Evolutionary conservation across 2,329 filamentous ascomycete genomes (phyloP), one percentile per base, ranked within the genome.

Genomic region (Colletotrichum endophyticum): DNA sequence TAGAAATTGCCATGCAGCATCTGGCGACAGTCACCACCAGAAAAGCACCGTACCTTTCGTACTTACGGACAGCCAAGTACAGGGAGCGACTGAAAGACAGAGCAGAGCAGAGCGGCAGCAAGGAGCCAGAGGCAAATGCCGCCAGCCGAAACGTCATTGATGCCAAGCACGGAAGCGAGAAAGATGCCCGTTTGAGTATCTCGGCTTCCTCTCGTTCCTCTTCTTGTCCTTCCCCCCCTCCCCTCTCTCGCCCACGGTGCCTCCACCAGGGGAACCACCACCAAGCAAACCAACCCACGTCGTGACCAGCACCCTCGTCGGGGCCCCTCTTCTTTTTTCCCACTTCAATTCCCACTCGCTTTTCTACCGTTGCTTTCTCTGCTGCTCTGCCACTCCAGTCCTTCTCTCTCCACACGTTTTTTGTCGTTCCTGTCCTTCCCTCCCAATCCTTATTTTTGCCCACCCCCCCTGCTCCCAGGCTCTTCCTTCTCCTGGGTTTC

Each of bases 91-190:
- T 64, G 61, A 64, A 64, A 27, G 39, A 36, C 56, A 63, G 22
- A 44, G 19, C 39, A 44, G 25, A 59, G 56, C 56, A 27, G 25
- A 59, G 56, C 15, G 30, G 27, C 30, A 63, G 61, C 63, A 67
- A 30, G 64, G 64, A 67, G 64, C 25, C 64, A 67, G 27, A 67
- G 19, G 9, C 36, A 67, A 56, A 75, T 75, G 75, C 75, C 66
- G 66, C 66, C 72, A 71, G 72, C 75, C 75, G 75, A 75, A 77
- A 77, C 72, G 75, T 77, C 75, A 77, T 77, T 56, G 67, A 72
- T 71, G 75, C 72, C 75, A 77, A 77, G 75, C 30, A 56, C 66
- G 75, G 66, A 77, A 77, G 72, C 75, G 75, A 77, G 75, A 75
- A 75, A 75, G 67, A 67, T 72, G 75, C 66, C 75, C 53, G 66